Evolutionary conservation across 2,329 filamentous ascomycete genomes (phyloP).

Genomic region (Colletotrichum sp.): DNA sequence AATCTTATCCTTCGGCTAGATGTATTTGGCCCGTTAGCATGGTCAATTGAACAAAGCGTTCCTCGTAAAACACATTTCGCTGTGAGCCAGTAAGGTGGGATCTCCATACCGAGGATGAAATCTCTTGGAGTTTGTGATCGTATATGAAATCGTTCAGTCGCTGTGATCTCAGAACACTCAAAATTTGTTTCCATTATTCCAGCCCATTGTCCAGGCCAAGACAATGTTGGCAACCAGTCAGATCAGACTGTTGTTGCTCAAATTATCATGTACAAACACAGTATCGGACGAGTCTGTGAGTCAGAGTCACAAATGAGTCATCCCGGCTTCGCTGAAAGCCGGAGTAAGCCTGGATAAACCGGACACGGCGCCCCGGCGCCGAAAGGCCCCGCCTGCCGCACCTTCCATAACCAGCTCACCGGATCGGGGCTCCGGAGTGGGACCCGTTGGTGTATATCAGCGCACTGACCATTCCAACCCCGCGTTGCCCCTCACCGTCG

Average conservation of each 20-base stretch:
- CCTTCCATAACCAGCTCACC: not conserved
- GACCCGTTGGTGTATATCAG: not conserved
- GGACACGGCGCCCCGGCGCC: not conserved
- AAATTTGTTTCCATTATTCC: not conserved
- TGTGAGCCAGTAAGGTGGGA: not conserved
- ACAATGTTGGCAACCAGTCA: not conserved
- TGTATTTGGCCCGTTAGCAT: not conserved
- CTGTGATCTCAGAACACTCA: not conserved
- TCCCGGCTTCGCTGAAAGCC: not conserved
- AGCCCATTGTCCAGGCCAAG: not conserved
- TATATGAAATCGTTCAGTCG: not conserved
- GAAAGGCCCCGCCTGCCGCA: not conserved
- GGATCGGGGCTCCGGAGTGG: not conserved
- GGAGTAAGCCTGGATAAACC: not conserved
- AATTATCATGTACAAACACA: not conserved
- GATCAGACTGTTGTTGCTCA: not conserved
- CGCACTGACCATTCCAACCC: constrained; percentile 9
- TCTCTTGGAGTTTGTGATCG: not conserved
- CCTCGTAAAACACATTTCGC: not conserved
- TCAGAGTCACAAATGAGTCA: not conserved
- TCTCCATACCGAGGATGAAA: not conserved
- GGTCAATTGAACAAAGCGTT: not conserved
- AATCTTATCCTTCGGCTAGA: not conserved
- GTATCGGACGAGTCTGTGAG: not conserved
- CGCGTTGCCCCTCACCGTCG: not conserved